Percentiles rank a stretch among this genome's conserved stretches.
These are phyloP conservation scores for Mucor racemosus DNA, from an alignment of 371 early-diverging fungal species.

Conservation along the genomic window DNA sequence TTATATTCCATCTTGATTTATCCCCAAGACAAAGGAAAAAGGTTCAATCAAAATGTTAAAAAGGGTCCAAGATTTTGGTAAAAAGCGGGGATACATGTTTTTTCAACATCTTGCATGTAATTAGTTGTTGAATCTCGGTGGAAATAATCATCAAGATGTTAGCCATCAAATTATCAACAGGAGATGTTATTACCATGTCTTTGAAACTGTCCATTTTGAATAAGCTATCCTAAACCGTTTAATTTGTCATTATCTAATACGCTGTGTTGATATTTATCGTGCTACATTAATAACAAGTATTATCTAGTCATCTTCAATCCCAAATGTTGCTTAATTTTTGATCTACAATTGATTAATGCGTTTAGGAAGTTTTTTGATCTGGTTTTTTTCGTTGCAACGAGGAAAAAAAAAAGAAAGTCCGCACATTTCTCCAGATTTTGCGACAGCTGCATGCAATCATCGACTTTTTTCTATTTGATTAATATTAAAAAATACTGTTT, in stretches of 20 bases:
- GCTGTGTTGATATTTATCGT: neutral
- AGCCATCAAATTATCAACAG: neutral
- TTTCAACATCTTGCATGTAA: neutral
- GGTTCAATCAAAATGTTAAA: constrained; percentile 4
- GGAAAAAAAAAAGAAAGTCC: constrained; percentile 6
- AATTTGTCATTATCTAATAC: too few species aligned
- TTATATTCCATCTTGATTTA: constrained; percentile 2
- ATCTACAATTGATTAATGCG: neutral
- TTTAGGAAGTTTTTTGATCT: neutral
- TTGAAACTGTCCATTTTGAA: neutral
- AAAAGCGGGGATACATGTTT: neutral
- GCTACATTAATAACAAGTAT: neutral
- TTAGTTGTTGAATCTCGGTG: neutral
- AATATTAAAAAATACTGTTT: too few species aligned
- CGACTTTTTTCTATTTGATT: too few species aligned
- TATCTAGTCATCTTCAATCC: neutral
- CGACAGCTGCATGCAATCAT: neutral
- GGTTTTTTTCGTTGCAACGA: neutral
- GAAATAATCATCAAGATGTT: neutral
- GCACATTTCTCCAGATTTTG: neutral
- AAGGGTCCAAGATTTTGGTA: neutral
- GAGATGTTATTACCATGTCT: neutral
- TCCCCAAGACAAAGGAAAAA: constrained; percentile 9
- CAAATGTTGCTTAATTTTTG: neutral
- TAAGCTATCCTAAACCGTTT: neutral